Evolutionary conservation across 2,329 filamentous ascomycete genomes (phyloP), one percentile per base, ranked within the genome.

Genomic region (Sphaerulina populicola): DNA sequence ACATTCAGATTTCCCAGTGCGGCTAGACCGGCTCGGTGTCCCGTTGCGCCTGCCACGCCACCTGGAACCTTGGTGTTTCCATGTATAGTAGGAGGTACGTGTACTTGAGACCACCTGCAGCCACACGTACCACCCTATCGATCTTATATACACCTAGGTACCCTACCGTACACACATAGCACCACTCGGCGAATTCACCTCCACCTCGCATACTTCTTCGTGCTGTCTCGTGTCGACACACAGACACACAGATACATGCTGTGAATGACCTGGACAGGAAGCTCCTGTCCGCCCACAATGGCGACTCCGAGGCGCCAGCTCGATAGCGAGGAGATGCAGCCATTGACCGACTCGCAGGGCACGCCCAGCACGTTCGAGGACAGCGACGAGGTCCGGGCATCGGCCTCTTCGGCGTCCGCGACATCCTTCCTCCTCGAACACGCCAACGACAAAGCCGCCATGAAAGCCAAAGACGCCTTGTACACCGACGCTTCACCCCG

Each of bases 341-440:
- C 72, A 52, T 66, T 76, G 18, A 71, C 68, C 27, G 62, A 63
- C 43, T 58, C 67, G 35, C 55, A 58, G n/a, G 43, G 44, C 44
- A 53, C 62, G 36, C 50, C 62, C 49, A 64, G 62, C 53, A 52
- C 56, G 52, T 69, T 67, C 52, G 63, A 68, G 55, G 49, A 55
- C 37, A n/a, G 12, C 6, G 49, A 68, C 67, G 56, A 62, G 62
- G 41, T 66, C 59, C 5, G 64, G 65, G 47, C 57, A 44, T 88
- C 86, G 3, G 68, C 79, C 41, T 87, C 85, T n/a, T 85, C 84
- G 37, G 82, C 82, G n/a, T 93, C 87, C 31, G 91, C 87, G 9
- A 89, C 85, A 3, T 91, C 87, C 61, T 75, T 93, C 11, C 80
- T 93, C 48, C 86, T 93, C 65, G 86, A 93, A 59, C 81, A 84